These are phyloP conservation scores for Coix lacrymajobi DNA, from an alignment of 176 grass and related monocot genomes.

Conservation along the genomic window DNA sequence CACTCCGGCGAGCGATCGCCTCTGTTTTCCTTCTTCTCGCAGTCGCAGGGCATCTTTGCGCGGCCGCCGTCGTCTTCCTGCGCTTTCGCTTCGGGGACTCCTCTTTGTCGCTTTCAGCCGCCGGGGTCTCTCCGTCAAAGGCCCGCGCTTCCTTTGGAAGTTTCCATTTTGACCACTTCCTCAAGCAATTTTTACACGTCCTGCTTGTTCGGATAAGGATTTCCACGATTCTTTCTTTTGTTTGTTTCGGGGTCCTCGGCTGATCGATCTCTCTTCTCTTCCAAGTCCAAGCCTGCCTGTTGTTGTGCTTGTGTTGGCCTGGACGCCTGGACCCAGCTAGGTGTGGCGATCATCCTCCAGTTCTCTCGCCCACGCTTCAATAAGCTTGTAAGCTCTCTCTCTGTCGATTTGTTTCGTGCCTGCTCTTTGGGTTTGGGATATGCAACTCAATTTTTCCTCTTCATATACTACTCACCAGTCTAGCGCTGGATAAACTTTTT, in stretches of 20 bases:
- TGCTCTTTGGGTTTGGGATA: background rate
- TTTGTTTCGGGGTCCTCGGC: background rate
- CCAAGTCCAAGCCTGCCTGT: background rate
- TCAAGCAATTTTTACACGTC: conserved; percentile 23
- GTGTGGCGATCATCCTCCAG: background rate
- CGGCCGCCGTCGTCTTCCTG: background rate
- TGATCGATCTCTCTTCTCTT: background rate
- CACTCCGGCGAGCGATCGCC: background rate
- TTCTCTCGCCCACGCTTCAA: background rate
- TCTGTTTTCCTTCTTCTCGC: background rate
- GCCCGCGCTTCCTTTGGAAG: background rate
- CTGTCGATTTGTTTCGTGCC: background rate
- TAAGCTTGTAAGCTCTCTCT: conserved; percentile 11
- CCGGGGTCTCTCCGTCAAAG: conserved; percentile 21
- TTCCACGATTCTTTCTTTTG: background rate
- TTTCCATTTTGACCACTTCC: conserved; percentile 19
- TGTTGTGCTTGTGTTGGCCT: background rate
- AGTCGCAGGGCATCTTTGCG: background rate
- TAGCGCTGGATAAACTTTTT: background rate
- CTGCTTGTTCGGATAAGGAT: background rate
- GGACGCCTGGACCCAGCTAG: background rate
- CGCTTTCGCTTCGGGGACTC: conserved; percentile 17
- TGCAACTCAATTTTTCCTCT: background rate
- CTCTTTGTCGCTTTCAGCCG: conserved; percentile 9
- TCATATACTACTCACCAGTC: background rate